Percentiles rank a stretch among this genome's conserved stretches.
These are phyloP conservation scores for Persicaria maculosa DNA, from an alignment of 148 eudicot species.

Conservation along the genomic window DNA sequence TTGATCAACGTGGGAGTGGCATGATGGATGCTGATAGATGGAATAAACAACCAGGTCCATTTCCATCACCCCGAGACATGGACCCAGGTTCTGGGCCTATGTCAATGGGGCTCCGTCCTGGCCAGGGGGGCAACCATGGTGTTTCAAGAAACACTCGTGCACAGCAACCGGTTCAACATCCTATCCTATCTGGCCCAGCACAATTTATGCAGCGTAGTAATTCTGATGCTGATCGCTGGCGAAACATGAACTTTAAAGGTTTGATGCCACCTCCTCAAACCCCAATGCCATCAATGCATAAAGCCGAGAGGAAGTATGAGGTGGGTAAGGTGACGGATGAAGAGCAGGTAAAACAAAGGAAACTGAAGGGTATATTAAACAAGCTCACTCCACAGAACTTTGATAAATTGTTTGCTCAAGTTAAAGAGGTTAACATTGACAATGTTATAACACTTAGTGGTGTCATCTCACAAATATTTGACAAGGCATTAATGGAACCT, in stretches of 20 bases:
- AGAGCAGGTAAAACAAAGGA: slow-evolving; percentile 81
- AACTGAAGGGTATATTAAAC: slow-evolving; percentile 62
- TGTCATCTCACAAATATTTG: slow-evolving; percentile 82
- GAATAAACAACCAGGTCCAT: slow-evolving; percentile 47
- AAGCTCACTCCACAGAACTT: slow-evolving; percentile 92
- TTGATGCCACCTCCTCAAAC: slow-evolving; percentile 69
- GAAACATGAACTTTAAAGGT: slow-evolving; percentile 46
- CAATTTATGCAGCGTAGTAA: slow-evolving; percentile 53
- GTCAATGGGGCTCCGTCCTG: slow-evolving; percentile 42
- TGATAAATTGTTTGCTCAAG: slow-evolving; percentile 77
- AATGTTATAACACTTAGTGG: slow-evolving; percentile 54
- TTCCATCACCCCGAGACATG: slow-evolving; percentile 36
- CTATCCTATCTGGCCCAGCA: slow-evolving; percentile 54
- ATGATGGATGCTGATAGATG: slow-evolving; percentile 57
- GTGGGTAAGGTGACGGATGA: slow-evolving; percentile 76
- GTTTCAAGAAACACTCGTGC: slow-evolving; percentile 53
- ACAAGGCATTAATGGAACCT: slow-evolving; percentile 89
- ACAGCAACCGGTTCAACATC: slow-evolving; percentile 44
- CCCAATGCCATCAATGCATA: slow-evolving; percentile 50
- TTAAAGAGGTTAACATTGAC: slow-evolving; percentile 71
- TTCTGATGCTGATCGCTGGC: slow-evolving; percentile 82
- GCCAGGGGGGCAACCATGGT: slow-evolving; percentile 55
- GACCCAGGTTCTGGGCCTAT: slow-evolving; percentile 37
- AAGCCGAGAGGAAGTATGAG: slow-evolving; percentile 82
- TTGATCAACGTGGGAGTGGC: slow-evolving; percentile 52